phyloP scores from a whole-genome alignment of 495 filamentous ascomycete species.

The Aspergillus campestris region DNA sequence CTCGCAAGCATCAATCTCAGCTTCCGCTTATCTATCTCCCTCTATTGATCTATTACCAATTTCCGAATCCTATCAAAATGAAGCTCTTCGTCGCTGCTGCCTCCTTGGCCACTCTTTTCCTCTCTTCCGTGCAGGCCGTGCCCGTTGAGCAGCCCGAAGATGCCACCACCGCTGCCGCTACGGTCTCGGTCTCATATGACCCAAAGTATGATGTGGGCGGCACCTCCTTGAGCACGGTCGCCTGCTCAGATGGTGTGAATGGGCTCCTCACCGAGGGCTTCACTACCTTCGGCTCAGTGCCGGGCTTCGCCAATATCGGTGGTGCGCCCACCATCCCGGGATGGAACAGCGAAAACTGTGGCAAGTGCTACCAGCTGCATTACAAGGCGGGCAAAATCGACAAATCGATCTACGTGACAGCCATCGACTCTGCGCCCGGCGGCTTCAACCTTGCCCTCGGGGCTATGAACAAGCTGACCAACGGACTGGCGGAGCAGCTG shows the following conservation, averaged over 20 bases:
- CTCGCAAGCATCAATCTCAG: background rate
- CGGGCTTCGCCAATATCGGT: constrained; percentile 53
- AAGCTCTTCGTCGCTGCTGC: constrained; percentile 7
- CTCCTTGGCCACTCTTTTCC: constrained; percentile 5
- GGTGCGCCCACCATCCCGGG: constrained; percentile 49
- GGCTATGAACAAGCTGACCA: constrained; percentile 62
- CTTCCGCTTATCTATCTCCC: background rate
- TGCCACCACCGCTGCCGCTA: background rate
- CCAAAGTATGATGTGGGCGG: constrained; percentile 22
- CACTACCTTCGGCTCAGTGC: constrained; percentile 51
- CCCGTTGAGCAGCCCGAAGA: constrained; percentile 1
- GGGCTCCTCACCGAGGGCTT: constrained; percentile 62
- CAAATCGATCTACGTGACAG: constrained; percentile 55
- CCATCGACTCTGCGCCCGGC: constrained; percentile 50
- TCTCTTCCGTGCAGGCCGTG: constrained; percentile 4
- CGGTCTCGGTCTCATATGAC: constrained; percentile 32
- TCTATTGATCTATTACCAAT: background rate
- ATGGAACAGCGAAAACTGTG: constrained; percentile 55
- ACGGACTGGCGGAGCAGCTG: constrained; percentile 40
- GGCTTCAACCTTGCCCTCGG: constrained; percentile 58
- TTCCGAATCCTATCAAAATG: constrained; percentile 1
- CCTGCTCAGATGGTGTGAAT: constrained; percentile 46
- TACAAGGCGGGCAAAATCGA: constrained; percentile 35
- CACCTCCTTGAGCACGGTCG: constrained; percentile 51
- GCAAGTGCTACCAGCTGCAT: constrained; percentile 58